Evolutionary conservation across 257 asterid species (phyloP), one percentile per base, ranked within the genome.

Genomic region (Leptodermis oblonga): DNA sequence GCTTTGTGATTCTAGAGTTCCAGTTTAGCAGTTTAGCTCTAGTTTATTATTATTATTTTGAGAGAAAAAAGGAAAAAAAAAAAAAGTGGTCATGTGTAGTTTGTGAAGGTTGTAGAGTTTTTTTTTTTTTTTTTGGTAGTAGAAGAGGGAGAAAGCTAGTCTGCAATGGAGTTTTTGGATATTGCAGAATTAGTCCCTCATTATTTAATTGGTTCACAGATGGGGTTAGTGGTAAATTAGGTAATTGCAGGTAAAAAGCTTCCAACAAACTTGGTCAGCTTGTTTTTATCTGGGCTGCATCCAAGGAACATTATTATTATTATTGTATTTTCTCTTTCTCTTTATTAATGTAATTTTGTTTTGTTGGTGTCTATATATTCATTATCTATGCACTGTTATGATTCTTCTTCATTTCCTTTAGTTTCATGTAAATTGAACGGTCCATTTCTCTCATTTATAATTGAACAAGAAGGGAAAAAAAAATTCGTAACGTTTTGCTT

Each of bases 91-190:
- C 14, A 48, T 7, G 45, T 71, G 63, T 41, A 52, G 70, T 9
- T n/a, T n/a, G 48, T 64, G 54, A 23, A n/a, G 45, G n/a, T 5
- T 31, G 70, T 66, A 51, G 73, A 56, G 60, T 9, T 11, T 62
- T 73, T 36, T 62, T 49, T 60, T 56, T 37, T 61, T 62, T 59
- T 59, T 59, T 33, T n/a, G 65, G 63, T 3, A 15, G 46, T n/a
- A n/a, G n/a, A n/a, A n/a, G n/a, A n/a, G n/a, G n/a, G n/a, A n/a
- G n/a, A n/a, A n/a, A 43, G 43, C 66, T 59, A n/a, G 63, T 6
- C 87, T 80, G 95, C 85, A 74, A 79, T 82, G 80, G 73, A 83
- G 74, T 87, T 87, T 87, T 87, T 80, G 85, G 75, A 77, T 73
- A 71, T 85, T 85, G 95, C 96, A 80, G 86, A 64, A 78, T 73